Percentiles rank a stretch among this genome's conserved stretches.
Conservation (phyloP, 2,329 filamentous ascomycete genomes). For the Talaromyces sp. region DNA sequence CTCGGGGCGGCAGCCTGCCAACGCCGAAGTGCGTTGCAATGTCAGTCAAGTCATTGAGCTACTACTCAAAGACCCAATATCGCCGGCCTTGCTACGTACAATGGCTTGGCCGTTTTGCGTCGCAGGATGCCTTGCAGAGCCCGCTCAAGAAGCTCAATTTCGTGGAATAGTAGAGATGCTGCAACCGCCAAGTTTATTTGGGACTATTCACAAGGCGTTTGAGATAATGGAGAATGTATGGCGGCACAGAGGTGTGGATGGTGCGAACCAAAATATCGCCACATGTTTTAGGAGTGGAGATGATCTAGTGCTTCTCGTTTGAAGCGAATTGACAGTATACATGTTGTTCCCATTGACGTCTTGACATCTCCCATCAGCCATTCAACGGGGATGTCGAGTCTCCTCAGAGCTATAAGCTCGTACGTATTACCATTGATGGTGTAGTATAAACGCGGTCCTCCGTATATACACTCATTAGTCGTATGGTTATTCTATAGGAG, state of each 20-base stretch:
- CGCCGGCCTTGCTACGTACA: conserved; percentile 19
- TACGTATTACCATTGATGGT: too few relatives aligned
- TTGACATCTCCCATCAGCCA: too few relatives aligned
- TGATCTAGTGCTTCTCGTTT: conserved; percentile 6
- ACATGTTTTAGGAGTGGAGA: conserved; percentile 1
- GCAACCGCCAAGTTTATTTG: conserved; percentile 17
- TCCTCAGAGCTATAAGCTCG: too few relatives aligned
- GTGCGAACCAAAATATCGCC: conserved; percentile 1
- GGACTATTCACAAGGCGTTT: conserved; percentile 22
- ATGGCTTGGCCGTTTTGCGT: conserved; percentile 29
- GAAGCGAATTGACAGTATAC: too few relatives aligned
- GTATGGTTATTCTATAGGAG: too few relatives aligned
- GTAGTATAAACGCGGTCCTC: too few relatives aligned
- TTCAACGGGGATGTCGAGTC: too few relatives aligned
- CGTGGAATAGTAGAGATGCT: conserved; percentile 17
- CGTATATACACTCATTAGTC: too few relatives aligned
- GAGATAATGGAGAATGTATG: conserved; percentile 34
- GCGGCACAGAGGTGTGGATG: conserved; percentile 11
- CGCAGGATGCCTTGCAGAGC: conserved; percentile 20
- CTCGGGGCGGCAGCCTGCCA: conserved; percentile 1
- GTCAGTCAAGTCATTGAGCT: background rate
- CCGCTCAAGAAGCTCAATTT: conserved; percentile 15
- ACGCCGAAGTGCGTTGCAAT: background rate
- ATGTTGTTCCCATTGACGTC: too few relatives aligned
- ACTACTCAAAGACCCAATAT: conserved; percentile 2